Base-by-base conservation (phyloP, 805 yeast species). In the Candida adriatica region DNA sequence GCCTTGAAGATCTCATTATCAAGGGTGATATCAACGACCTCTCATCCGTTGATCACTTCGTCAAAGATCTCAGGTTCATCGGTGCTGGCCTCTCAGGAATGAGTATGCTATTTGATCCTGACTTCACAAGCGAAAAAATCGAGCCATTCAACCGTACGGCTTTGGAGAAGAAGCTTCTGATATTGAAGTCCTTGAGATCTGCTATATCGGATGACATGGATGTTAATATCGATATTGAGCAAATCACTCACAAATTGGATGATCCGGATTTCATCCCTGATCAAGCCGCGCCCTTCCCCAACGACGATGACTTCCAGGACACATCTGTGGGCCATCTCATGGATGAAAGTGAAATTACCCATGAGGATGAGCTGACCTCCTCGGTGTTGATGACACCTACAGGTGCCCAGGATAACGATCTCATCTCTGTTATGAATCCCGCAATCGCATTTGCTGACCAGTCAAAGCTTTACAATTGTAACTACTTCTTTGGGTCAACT, bases 41-140 rank as follows among this genome's bases (percentile, higher is more conserved):
- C 3, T 53, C 58, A 13, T 40, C 58, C 4, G 54, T 73, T 3
- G 90, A 83, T 42, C 68, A 62, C 2, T 49, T 84, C 13, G 62
- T 73, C 16, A 70, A 68, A 39, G 67, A 71, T 43, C 58, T 82
- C 17, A 58, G 75, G 8, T 75, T 73, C 30, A 50, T 83, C 28
- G 66, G 81, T 0, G 74, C 76, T 37, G 59, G 75, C 0, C 42
- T 80, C 4, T 73, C 88, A 25, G 95, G 96, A 16, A 60, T 75
- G 7, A 70, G 94, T 20, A 64, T 70, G 26, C 58, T 87, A 22
- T 73, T 83, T 45, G 95, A 86, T 49, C 84, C 94, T 0, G 74
- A 77, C 10, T 80, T 64, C 43, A 65, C 64, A 27, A 60, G 39
- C 18, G 45, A 42, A 6, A 26, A 38, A 6, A 4, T 30, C 6